Conservation (phyloP, 495 filamentous ascomycete genomes). For the Penicillium parvum region DNA sequence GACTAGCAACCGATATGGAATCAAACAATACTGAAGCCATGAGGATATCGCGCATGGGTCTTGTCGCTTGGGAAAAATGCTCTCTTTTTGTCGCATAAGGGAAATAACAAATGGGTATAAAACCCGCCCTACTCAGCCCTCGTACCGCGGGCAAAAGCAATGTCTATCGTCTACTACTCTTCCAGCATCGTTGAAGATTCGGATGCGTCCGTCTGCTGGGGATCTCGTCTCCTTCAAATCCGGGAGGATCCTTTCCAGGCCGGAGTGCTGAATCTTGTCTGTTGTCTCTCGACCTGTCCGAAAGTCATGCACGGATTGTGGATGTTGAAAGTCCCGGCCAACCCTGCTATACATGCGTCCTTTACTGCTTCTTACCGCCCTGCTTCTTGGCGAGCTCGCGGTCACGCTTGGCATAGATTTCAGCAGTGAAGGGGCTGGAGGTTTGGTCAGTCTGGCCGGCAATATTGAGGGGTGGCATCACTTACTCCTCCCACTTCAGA, state of each 20-base stretch:
- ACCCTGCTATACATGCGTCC: constrained; percentile 14
- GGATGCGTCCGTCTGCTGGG: constrained; percentile 18
- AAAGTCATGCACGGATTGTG: constrained; percentile 20
- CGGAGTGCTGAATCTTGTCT: constrained; percentile 3
- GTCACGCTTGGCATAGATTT: constrained; percentile 86
- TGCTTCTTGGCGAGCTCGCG: constrained; percentile 43
- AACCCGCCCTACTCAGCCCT: neutral
- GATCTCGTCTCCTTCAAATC: neutral
- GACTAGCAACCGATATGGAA: too few species aligned
- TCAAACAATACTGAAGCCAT: neutral
- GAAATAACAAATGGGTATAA: constrained; percentile 9
- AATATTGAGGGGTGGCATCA: neutral
- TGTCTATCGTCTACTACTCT: constrained; percentile 24
- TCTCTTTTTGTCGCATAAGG: constrained; percentile 26
- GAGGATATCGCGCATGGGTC: neutral
- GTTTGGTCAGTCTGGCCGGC: constrained; percentile 15
- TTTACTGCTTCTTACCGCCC: constrained; percentile 40
- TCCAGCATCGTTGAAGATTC: constrained; percentile 31
- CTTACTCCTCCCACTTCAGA: constrained; percentile 82
- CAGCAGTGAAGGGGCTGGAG: constrained; percentile 80
- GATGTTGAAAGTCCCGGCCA: constrained; percentile 36
- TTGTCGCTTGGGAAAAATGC: constrained; percentile 22
- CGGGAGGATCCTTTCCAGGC: neutral
- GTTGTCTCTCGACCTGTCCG: constrained; percentile 5
- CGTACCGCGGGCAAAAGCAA: constrained; percentile 5